Conservation (phyloP, 441 rosid species). For the Mallotus japonicus region DNA sequence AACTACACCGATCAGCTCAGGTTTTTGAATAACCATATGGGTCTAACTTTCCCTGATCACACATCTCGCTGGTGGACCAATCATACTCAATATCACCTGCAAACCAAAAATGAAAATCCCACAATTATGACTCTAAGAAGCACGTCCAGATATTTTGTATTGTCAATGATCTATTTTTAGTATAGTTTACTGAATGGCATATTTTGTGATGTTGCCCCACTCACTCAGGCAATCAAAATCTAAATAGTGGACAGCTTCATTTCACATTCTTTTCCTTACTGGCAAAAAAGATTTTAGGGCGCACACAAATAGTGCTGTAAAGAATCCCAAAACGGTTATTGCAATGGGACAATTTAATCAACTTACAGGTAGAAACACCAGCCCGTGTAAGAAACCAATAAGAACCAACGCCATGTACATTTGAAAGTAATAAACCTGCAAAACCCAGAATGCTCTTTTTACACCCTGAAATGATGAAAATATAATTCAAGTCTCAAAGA, state of each 20-base stretch:
- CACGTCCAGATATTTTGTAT: neutral
- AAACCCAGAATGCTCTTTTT: neutral
- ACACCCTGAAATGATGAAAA: neutral
- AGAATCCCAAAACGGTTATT: neutral
- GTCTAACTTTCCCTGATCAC: no score
- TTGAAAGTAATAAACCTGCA: conserved; percentile 91
- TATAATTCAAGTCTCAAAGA: neutral
- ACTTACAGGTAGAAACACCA: conserved; percentile 87
- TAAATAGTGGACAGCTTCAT: no score
- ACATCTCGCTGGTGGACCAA: conserved; percentile 64
- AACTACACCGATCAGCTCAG: conserved; percentile 24
- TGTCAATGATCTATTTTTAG: no score
- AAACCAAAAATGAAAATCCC: conserved; percentile 24
- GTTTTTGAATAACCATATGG: conserved; percentile 33
- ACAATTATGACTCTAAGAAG: neutral
- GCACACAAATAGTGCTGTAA: neutral
- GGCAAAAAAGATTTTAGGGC: neutral
- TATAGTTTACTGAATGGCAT: neutral
- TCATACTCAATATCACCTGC: conserved; percentile 65
- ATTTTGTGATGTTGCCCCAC: neutral
- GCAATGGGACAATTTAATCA: neutral
- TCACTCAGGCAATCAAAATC: neutral
- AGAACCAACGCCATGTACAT: conserved; percentile 89
- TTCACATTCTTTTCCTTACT: neutral
- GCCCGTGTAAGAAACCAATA: conserved; percentile 89